Conservation (phyloP, 139 green algal genomes). For the Coccomyxa sp. region DNA sequence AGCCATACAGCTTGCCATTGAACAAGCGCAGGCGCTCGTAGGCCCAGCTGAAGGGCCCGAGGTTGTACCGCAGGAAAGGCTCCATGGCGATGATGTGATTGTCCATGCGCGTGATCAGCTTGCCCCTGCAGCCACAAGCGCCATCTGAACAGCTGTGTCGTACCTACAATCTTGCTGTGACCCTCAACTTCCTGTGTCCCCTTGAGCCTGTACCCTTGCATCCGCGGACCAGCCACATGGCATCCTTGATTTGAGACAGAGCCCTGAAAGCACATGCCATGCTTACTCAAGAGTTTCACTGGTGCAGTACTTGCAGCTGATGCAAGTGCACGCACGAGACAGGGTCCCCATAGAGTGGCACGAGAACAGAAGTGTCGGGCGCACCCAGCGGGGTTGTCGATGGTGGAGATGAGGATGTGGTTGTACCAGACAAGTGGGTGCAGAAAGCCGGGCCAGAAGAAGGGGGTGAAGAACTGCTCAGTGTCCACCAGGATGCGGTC, state of each 20-base stretch:
- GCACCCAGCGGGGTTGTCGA: neutral
- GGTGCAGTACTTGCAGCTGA: no score
- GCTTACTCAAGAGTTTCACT: no score
- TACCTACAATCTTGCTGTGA: no score
- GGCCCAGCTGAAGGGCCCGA: neutral
- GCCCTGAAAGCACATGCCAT: no score
- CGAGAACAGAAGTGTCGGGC: no score
- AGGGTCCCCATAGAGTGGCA: no score
- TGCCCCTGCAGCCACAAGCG: neutral
- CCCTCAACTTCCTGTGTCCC: no score
- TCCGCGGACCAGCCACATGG: no score
- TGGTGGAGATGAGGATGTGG: neutral
- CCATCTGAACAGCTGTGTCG: no score
- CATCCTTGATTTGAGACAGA: no score
- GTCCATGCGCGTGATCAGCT: neutral
- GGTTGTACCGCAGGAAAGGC: neutral
- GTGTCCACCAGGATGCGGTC: neutral
- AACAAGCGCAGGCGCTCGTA: neutral
- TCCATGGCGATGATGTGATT: neutral
- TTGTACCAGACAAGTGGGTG: neutral
- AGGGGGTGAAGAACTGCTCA: neutral
- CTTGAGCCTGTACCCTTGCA: no score
- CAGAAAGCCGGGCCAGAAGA: neutral
- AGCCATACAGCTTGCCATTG: neutral
- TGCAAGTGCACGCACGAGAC: no score